A percentile compares a stretch with the other conserved stretches of the same genome.
Evolutionary conservation across 2,329 filamentous ascomycete species (phyloP).

Genomic region (Thielaviopsis euricoi): DNA sequence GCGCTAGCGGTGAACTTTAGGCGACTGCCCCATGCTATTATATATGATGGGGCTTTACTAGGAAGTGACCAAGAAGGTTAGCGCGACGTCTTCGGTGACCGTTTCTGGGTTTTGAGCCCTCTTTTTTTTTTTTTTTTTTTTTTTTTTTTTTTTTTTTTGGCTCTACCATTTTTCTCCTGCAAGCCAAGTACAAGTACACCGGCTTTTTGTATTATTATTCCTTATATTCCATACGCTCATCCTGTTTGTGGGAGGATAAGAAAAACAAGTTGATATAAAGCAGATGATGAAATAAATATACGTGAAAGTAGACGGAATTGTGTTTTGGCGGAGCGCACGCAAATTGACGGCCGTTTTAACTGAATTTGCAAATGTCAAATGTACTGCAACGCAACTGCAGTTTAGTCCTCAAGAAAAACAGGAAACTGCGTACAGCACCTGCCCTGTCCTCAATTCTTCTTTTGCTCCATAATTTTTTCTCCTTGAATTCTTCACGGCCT

Average conservation of each 20-base stretch:
- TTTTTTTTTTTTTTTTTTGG: background rate
- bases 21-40: background rate
- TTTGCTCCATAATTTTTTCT: no score
- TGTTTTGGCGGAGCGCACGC: background rate
- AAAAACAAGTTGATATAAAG: background rate
- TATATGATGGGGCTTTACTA: background rate
- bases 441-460: background rate
- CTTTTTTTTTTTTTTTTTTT: background rate
- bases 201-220: background rate
- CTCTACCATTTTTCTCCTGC: background rate
- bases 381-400: no score
- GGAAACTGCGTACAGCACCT: no score
- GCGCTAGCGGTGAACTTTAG: background rate
- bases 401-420: no score
- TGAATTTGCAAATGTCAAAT: background rate
- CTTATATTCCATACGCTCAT: background rate
- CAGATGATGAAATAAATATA: background rate
- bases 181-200: background rate
- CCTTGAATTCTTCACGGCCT: background rate
- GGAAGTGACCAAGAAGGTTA: background rate
- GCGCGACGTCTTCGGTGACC: background rate
- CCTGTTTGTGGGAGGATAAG: background rate
- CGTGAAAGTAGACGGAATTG: no score
- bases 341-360: background rate
- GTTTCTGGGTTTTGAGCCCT: background rate